phyloP scores from a whole-genome alignment of 2,329 filamentous ascomycete species.

The Xylaria sp. region DNA sequence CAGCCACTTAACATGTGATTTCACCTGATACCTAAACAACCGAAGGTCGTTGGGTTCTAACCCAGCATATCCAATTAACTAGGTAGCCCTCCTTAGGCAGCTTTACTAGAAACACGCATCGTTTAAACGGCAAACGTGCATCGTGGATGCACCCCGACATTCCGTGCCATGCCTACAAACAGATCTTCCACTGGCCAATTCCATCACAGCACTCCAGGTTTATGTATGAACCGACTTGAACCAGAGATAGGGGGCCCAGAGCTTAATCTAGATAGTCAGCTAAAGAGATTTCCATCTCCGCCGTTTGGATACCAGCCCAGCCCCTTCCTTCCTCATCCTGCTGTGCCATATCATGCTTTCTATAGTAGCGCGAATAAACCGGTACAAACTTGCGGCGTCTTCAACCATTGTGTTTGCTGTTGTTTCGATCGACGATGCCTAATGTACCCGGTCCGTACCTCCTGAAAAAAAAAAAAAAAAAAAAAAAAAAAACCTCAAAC shows the following conservation, averaged over 20 bases:
- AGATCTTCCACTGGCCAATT: not conserved
- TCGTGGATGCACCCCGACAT: not conserved
- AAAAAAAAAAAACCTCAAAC: not conserved
- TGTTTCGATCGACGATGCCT: conserved; percentile 5
- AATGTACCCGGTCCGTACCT: conserved; percentile 4
- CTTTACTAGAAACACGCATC: not conserved
- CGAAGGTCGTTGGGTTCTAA: no score
- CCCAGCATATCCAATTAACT: not conserved
- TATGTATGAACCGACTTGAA: not conserved
- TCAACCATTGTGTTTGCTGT: not conserved
- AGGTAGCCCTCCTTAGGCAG: not conserved
- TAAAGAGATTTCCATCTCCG: not conserved
- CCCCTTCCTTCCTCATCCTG: not conserved
- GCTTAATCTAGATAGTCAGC: not conserved
- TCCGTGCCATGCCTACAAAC: not conserved
- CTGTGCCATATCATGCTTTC: not conserved
- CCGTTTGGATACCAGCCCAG: not conserved
- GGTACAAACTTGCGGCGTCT: not conserved
- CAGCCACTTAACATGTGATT: not conserved
- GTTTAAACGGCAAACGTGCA: not conserved
- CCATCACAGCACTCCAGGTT: not conserved
- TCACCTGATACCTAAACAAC: not conserved
- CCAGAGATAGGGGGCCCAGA: not conserved
- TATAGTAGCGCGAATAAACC: not conserved
- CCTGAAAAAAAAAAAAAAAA: not conserved